A percentile compares a stretch with the other conserved stretches of the same genome.
These are phyloP conservation scores for Fusarium pseudoanthophilum DNA, from an alignment of 2,329 filamentous ascomycete species.

Conservation along the genomic window DNA sequence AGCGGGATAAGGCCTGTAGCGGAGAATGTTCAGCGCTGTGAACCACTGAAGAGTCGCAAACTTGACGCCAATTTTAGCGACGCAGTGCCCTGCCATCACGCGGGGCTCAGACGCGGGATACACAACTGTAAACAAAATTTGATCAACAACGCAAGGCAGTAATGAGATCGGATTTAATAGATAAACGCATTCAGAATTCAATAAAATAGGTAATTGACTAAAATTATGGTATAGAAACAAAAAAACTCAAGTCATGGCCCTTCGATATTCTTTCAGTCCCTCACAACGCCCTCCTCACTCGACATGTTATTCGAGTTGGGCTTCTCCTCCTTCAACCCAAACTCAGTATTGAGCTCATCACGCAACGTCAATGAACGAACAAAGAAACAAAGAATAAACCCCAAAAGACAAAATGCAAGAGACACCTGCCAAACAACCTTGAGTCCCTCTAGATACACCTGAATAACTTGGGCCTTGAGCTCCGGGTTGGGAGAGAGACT, in stretches of 20 bases:
- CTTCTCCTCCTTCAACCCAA: background rate
- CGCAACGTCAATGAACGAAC: background rate
- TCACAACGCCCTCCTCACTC: background rate
- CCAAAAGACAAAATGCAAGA: background rate
- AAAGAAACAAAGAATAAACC: slow-evolving; percentile 2
- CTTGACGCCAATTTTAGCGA: background rate
- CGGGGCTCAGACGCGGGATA: background rate
- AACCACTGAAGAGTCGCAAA: background rate
- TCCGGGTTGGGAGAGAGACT: background rate
- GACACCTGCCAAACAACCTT: slow-evolving; percentile 3
- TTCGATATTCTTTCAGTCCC: background rate
- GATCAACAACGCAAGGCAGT: background rate
- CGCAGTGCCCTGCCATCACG: background rate
- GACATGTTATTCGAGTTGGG: background rate
- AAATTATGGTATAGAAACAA: background rate
- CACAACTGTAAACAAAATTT: background rate
- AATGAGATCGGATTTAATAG: background rate
- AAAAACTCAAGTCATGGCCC: background rate
- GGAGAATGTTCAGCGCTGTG: background rate
- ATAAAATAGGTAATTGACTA: background rate
- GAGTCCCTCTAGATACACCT: slow-evolving; percentile 21
- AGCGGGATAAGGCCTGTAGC: background rate
- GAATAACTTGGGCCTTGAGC: slow-evolving; percentile 35
- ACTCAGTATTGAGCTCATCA: slow-evolving; percentile 4
- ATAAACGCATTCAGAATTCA: background rate